phyloP scores from a whole-genome alignment of 2,329 filamentous ascomycete genomes.

The Bimuria novae-zelandiae region DNA sequence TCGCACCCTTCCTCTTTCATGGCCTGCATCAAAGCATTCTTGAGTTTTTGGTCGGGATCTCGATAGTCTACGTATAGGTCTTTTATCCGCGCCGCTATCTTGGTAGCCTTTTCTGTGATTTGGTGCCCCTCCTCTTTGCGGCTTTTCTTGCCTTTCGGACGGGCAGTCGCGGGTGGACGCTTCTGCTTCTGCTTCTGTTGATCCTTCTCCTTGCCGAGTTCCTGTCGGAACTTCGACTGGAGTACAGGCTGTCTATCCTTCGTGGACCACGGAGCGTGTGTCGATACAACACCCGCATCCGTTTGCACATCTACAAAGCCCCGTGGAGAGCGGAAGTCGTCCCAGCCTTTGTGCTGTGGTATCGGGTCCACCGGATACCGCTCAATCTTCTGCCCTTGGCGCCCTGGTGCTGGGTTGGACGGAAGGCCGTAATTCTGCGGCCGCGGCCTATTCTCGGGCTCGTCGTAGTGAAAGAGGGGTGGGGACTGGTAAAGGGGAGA shows the following conservation, averaged over 20 bases:
- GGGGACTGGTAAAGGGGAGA: too few relatives aligned
- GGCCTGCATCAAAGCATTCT: too few relatives aligned
- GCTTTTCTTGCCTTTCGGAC: not conserved
- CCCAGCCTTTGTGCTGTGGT: not conserved
- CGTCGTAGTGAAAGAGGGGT: not conserved
- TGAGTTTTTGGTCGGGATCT: too few relatives aligned
- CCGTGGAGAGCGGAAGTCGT: not conserved
- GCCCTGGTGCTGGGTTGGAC: not conserved
- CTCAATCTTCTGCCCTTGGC: not conserved
- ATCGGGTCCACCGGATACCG: not conserved
- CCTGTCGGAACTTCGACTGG: not conserved
- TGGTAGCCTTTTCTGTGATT: too few relatives aligned
- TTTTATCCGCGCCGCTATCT: too few relatives aligned
- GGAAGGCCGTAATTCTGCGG: not conserved
- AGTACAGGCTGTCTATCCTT: not conserved
- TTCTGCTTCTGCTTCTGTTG: too few relatives aligned
- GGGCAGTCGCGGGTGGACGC: not conserved
- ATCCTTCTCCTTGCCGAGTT: not conserved
- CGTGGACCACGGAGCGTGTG: not conserved
- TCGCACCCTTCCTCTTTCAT: too few relatives aligned
- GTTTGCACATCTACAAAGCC: not conserved
- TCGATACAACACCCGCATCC: not conserved
- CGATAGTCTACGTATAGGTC: too few relatives aligned
- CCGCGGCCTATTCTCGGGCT: not conserved
- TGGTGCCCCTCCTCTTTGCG: too few relatives aligned